Conservation (phyloP, 495 filamentous ascomycete species). For the Podospora appendiculata region DNA sequence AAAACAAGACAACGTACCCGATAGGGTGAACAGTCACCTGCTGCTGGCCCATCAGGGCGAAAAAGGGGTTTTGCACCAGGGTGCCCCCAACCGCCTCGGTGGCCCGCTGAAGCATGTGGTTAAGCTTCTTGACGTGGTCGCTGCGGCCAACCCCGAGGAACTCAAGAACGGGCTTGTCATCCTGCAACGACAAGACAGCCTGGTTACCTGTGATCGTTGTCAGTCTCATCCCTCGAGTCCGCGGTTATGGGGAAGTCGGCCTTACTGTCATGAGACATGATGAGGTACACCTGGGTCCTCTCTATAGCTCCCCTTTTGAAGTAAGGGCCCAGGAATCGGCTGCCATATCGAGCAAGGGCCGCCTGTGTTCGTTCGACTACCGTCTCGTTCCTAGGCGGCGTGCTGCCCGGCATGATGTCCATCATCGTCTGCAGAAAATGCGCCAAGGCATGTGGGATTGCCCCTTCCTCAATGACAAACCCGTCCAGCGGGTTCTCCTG, state of each 20-base stretch:
- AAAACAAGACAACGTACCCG: slow-evolving; percentile 29
- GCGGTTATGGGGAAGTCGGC: background rate
- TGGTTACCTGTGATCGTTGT: slow-evolving; percentile 39
- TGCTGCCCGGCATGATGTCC: slow-evolving; percentile 45
- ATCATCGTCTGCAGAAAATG: slow-evolving; percentile 51
- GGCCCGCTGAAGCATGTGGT: slow-evolving; percentile 41
- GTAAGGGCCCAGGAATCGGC: slow-evolving; percentile 50
- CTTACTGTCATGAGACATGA: slow-evolving; percentile 62
- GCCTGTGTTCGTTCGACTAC: slow-evolving; percentile 34
- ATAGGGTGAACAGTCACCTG: slow-evolving; percentile 63
- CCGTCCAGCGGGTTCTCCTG: slow-evolving; percentile 52
- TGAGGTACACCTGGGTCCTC: slow-evolving; percentile 57
- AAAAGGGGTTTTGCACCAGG: slow-evolving; percentile 49
- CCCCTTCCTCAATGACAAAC: slow-evolving; percentile 59
- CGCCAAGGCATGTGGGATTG: slow-evolving; percentile 49
- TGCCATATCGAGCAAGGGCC: slow-evolving; percentile 40
- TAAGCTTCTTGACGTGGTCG: slow-evolving; percentile 46
- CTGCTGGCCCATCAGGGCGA: slow-evolving; percentile 42
- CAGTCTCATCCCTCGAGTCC: background rate
- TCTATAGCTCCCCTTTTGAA: slow-evolving; percentile 45
- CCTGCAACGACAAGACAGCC: slow-evolving; percentile 48
- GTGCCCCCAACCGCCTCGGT: slow-evolving; percentile 52
- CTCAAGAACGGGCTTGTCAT: slow-evolving; percentile 51
- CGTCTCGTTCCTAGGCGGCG: slow-evolving; percentile 30
- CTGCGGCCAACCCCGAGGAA: slow-evolving; percentile 50